Percentiles rank a stretch among this genome's conserved stretches.
Conservation (phyloP, 495 filamentous ascomycete genomes). For the Aspergillus saccharolyticus region DNA sequence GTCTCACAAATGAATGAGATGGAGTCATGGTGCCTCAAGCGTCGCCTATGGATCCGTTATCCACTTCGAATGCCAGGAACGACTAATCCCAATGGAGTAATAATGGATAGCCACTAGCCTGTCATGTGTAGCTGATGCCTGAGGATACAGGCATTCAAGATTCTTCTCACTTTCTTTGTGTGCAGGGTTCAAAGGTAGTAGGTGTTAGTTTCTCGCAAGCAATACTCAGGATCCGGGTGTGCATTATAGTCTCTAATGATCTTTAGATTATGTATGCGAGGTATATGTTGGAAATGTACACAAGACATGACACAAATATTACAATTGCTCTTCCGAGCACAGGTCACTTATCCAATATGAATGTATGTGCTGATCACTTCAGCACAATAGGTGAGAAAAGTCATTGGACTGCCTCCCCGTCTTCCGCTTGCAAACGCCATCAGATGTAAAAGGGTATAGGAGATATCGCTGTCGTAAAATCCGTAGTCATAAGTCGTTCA, state of each 20-base stretch:
- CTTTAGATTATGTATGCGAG: not conserved
- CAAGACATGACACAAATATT: not conserved
- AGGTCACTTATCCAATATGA: not conserved
- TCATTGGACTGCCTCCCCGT: not conserved
- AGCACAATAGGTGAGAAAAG: not conserved
- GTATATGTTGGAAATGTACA: not conserved
- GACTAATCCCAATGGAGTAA: not conserved
- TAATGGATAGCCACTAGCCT: not conserved
- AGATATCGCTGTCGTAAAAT: not conserved
- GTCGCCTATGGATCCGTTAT: no score
- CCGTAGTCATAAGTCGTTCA: not conserved
- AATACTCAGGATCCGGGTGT: no score
- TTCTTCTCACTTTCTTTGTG: not conserved
- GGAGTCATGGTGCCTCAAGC: no score
- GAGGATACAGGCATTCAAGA: not conserved
- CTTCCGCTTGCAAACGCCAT: not conserved
- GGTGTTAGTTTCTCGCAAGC: no score
- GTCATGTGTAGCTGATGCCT: not conserved
- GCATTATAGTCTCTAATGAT: no score
- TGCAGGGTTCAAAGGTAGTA: no score
- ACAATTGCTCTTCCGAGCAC: not conserved
- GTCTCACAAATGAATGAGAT: not conserved
- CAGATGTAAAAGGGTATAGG: not conserved
- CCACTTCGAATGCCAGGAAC: no score
- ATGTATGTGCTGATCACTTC: not conserved